These are phyloP conservation scores for Macrolepiota fuliginosa DNA, from an alignment of 768 basidiomycete genomes.

Conservation along the genomic window DNA sequence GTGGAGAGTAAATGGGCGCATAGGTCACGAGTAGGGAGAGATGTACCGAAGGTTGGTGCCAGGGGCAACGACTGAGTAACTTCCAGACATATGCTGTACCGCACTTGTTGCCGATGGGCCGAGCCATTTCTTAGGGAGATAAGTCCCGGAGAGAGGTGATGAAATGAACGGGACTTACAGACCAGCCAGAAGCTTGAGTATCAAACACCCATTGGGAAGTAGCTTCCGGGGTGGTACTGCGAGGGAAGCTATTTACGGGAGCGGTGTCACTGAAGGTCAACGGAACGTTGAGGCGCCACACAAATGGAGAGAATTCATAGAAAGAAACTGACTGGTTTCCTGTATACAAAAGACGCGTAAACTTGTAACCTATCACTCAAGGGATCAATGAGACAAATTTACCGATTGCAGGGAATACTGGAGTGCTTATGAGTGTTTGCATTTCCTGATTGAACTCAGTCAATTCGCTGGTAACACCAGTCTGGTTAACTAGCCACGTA, in stretches of 20 bases:
- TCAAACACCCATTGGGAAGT: slow-evolving; percentile 59
- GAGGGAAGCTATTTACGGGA: slow-evolving; percentile 59
- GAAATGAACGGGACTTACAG: slow-evolving; percentile 26
- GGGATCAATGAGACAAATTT: slow-evolving; percentile 3
- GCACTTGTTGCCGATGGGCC: slow-evolving; percentile 38
- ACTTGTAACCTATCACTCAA: too few species aligned
- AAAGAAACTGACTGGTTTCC: slow-evolving; percentile 45
- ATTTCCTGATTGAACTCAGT: slow-evolving; percentile 46
- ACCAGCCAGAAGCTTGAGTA: slow-evolving; percentile 46
- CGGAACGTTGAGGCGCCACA: neutral
- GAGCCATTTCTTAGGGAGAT: slow-evolving; percentile 41
- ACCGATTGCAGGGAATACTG: slow-evolving; percentile 54
- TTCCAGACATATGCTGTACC: slow-evolving; percentile 48
- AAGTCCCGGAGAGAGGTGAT: neutral
- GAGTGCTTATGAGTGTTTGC: slow-evolving; percentile 32
- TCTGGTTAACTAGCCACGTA: slow-evolving; percentile 17
- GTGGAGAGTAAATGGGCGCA: neutral
- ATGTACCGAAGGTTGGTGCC: slow-evolving; percentile 48
- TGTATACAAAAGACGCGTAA: slow-evolving; percentile 14
- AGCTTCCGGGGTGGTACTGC: slow-evolving; percentile 35
- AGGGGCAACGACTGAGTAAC: slow-evolving; percentile 47
- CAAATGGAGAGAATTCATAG: neutral
- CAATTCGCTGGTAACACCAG: slow-evolving; percentile 44
- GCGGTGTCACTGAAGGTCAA: slow-evolving; percentile 44
- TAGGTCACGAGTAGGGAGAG: neutral